phyloP scores from a whole-genome alignment of 495 filamentous ascomycete species.

The Neurospora terricola region DNA sequence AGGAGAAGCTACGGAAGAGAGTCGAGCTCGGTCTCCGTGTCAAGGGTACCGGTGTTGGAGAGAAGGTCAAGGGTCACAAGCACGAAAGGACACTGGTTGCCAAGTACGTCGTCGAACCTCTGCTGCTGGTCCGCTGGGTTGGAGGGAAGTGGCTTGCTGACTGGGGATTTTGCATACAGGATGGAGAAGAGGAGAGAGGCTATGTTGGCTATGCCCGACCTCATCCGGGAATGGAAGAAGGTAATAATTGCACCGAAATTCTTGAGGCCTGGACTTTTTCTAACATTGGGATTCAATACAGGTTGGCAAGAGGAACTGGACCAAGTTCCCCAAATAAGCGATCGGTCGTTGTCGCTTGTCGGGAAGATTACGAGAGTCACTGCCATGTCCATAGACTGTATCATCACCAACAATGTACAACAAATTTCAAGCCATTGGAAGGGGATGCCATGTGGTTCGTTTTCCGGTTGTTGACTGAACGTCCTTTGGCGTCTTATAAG shows the following conservation, averaged over 20 bases:
- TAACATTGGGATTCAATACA: conserved; percentile 28
- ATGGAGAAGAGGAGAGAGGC: conserved; percentile 83
- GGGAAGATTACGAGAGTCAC: conserved; percentile 1
- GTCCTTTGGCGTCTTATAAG: neutral
- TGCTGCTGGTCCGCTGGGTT: neutral
- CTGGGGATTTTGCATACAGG: conserved; percentile 30
- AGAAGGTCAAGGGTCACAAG: conserved; percentile 87
- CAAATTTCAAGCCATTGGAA: conserved; percentile 3
- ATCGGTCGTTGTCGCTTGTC: neutral
- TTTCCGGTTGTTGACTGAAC: neutral
- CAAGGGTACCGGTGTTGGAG: conserved; percentile 85
- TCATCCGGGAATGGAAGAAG: conserved; percentile 90
- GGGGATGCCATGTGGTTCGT: neutral
- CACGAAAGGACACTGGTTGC: conserved; percentile 81
- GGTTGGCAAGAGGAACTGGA: conserved; percentile 83
- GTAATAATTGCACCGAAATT: conserved; percentile 31
- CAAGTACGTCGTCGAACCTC: conserved; percentile 39
- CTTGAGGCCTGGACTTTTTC: neutral
- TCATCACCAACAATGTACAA: conserved; percentile 14
- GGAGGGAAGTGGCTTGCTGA: conserved; percentile 5
- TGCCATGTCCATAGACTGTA: conserved; percentile 15
- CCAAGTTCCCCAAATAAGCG: conserved; percentile 68
- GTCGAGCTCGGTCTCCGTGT: conserved; percentile 66
- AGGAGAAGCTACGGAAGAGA: conserved; percentile 51
- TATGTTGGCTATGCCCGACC: conserved; percentile 86